Evolutionary conservation across 306 rosid genomes (phyloP).

Genomic region (Phaseolus lunatus): DNA sequence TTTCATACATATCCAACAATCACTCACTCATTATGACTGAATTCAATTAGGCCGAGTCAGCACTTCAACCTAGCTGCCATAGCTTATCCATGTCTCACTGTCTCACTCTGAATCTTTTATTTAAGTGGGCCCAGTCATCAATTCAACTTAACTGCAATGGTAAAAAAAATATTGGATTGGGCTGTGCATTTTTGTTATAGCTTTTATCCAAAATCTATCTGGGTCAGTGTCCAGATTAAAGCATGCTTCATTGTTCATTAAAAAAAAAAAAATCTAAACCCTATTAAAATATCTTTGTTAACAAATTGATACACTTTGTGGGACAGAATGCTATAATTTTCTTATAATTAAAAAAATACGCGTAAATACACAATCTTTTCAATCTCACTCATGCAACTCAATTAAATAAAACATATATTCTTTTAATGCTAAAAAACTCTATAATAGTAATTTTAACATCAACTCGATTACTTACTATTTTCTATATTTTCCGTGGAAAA

Average conservation of each 20-base stretch:
- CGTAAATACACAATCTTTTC: neutral
- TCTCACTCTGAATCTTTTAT: neutral
- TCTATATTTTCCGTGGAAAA: neutral
- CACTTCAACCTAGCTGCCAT: neutral
- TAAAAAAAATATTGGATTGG: neutral
- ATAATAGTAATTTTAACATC: neutral
- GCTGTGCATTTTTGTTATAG: neutral
- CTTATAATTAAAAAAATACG: too few species aligned
- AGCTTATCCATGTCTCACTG: neutral
- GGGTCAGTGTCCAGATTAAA: neutral
- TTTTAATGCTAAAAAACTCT: too few species aligned
- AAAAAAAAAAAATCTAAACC: neutral
- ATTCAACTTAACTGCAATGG: neutral
- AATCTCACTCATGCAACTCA: neutral
- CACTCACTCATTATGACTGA: neutral
- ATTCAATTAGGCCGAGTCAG: constrained; percentile 11
- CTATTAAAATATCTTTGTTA: too few species aligned
- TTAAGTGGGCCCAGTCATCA: constrained; percentile 3
- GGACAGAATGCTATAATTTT: too few species aligned
- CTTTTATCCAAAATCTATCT: neutral
- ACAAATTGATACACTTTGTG: too few species aligned
- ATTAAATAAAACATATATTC: neutral
- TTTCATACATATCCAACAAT: neutral
- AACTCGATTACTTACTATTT: neutral
- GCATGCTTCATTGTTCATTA: neutral